These are phyloP conservation scores for Rehmannia glutinosa DNA, from an alignment of 257 asterid genomes.

Conservation along the genomic window DNA sequence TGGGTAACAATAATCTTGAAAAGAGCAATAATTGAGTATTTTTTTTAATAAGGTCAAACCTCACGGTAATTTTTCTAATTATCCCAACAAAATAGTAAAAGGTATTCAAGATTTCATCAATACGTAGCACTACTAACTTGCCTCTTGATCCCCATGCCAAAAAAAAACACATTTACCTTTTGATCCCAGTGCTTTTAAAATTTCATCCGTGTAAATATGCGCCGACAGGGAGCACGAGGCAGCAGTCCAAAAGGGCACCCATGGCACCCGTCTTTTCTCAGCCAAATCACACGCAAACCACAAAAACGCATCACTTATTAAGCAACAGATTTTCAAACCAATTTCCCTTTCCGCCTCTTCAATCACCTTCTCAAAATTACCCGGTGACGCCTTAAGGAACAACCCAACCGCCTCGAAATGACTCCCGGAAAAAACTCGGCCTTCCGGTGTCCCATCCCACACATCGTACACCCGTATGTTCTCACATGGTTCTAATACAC, in stretches of 20 bases:
- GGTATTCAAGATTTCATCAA: neutral
- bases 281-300: constrained; percentile 61
- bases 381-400: constrained; percentile 50
- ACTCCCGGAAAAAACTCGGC: constrained; percentile 27
- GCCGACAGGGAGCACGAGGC: constrained; percentile 50
- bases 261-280: constrained; percentile 45
- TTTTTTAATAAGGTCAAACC: no score
- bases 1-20: no score
- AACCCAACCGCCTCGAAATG: constrained; percentile 43
- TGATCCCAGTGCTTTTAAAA: constrained; percentile 17
- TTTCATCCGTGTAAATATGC: constrained; percentile 49
- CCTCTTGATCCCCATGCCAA: no score
- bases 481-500: neutral
- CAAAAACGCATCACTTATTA: constrained; percentile 59
- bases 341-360: constrained; percentile 38
- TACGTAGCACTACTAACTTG: neutral
- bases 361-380: constrained; percentile 39
- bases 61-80: no score
- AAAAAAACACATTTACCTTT: no score
- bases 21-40: no score
- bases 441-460: constrained; percentile 51
- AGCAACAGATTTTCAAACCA: constrained; percentile 44
- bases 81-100: no score
- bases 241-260: constrained; percentile 71
- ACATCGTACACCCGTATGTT: constrained; percentile 37